Percentiles rank a stretch among this genome's conserved stretches.
phyloP scores from a whole-genome alignment of 2,329 filamentous ascomycete species.

The Pyrenophora tritici-repentis region DNA sequence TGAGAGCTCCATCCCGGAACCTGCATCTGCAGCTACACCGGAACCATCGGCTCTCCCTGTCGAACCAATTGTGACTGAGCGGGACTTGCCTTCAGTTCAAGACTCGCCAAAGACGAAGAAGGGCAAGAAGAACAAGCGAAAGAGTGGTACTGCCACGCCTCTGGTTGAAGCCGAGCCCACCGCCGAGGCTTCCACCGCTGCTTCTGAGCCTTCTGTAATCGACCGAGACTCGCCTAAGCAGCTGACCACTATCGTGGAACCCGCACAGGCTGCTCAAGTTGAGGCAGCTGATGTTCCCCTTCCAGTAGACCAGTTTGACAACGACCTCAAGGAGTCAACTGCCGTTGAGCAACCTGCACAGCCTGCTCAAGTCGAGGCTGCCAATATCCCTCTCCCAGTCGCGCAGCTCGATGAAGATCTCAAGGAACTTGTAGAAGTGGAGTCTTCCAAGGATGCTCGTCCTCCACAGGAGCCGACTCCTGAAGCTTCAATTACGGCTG shows the following conservation, averaged over 20 bases:
- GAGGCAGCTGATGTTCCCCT: conserved; percentile 5
- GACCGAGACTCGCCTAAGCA: background rate
- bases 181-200: background rate
- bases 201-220: background rate
- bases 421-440: background rate
- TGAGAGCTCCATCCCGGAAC: background rate
- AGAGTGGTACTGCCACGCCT: conserved; percentile 18
- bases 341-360: background rate
- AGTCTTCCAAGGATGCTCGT: background rate
- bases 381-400: background rate
- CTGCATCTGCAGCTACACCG: background rate
- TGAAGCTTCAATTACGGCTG: background rate
- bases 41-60: background rate
- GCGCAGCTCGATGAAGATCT: conserved; percentile 3
- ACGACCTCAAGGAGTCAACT: conserved; percentile 4
- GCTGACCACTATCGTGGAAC: background rate
- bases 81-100: background rate
- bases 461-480: background rate
- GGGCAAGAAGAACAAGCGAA: conserved; percentile 27
- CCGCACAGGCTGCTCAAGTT: background rate
- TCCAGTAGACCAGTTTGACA: background rate
- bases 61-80: background rate
- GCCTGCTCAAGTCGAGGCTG: background rate
- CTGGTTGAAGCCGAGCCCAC: conserved; percentile 4
- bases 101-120: conserved; percentile 28